phyloP scores from a whole-genome alignment of 2,329 filamentous ascomycete species.

The Diplodia mutila region DNA sequence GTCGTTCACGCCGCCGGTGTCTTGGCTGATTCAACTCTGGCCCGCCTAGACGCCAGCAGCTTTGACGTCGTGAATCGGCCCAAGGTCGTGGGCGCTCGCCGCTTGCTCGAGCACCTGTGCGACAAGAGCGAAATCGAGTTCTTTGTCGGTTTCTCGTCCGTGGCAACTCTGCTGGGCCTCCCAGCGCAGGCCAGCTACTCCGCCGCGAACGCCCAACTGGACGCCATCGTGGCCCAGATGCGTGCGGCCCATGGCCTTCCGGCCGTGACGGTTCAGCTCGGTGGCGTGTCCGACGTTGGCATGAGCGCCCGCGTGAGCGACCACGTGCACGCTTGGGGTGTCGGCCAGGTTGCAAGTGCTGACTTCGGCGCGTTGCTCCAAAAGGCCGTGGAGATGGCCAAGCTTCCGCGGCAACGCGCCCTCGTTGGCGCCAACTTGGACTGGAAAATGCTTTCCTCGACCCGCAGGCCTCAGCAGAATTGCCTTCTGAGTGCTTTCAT shows the following conservation, averaged over 20 bases:
- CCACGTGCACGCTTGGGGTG: neutral
- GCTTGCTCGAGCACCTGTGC: too few relatives aligned
- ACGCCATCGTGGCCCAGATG: slow-evolving; percentile 32
- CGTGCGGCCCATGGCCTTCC: neutral
- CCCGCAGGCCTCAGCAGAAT: too few relatives aligned
- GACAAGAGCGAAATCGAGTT: too few relatives aligned
- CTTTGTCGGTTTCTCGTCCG: too few relatives aligned
- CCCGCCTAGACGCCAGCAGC: too few relatives aligned
- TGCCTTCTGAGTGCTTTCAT: too few relatives aligned
- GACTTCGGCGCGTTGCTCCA: neutral
- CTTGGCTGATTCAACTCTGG: too few relatives aligned
- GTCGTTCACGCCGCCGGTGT: too few relatives aligned
- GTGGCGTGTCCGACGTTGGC: neutral
- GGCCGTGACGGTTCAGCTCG: neutral
- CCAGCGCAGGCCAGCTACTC: slow-evolving; percentile 58
- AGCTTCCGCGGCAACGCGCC: neutral
- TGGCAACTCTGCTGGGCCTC: slow-evolving; percentile 45
- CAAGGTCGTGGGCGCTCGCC: too few relatives aligned
- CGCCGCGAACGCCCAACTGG: slow-evolving; percentile 55
- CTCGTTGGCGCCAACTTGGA: neutral
- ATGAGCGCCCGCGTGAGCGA: neutral
- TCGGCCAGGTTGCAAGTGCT: neutral
- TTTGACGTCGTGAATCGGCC: too few relatives aligned
- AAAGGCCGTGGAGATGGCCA: neutral
- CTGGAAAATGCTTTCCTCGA: neutral